These are phyloP conservation scores for Sideroxylon spinosum DNA, from an alignment of 179 eudicot genomes.

Conservation along the genomic window DNA sequence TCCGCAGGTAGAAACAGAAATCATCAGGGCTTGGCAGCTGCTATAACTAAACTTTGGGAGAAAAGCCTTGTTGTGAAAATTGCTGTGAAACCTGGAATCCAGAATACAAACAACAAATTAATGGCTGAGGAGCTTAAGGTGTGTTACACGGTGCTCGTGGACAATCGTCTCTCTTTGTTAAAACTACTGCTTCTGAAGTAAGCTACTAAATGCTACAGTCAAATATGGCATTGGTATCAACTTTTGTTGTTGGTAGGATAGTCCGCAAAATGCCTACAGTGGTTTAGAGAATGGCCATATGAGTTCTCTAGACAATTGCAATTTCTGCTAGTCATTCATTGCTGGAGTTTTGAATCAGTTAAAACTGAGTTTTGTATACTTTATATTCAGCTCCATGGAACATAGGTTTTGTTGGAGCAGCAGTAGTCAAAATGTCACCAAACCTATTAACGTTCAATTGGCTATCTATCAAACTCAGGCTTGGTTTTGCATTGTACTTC, in stretches of 20 bases:
- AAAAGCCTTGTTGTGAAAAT: conserved; percentile 88
- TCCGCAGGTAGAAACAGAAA: conserved; percentile 81
- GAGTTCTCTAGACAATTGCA: background rate
- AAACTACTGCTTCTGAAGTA: background rate
- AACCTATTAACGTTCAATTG: background rate
- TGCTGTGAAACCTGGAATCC: conserved; percentile 97
- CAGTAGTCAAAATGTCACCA: background rate
- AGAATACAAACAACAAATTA: conserved; percentile 87
- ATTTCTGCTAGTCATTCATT: background rate
- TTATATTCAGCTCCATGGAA: background rate
- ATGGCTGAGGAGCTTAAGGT: conserved; percentile 98
- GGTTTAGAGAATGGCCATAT: background rate
- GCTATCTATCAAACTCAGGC: background rate
- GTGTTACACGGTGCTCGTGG: conserved; percentile 2
- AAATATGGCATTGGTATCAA: background rate
- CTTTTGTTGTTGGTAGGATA: background rate
- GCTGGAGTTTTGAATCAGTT: background rate
- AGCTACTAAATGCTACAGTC: background rate
- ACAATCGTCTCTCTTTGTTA: background rate
- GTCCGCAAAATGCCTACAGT: background rate
- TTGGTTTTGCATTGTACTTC: background rate
- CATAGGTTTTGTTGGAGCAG: background rate
- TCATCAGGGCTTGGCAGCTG: conserved; percentile 93
- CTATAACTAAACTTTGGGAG: conserved; percentile 95
- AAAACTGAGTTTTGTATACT: background rate